A percentile compares a stretch with the other conserved stretches of the same genome.
These are phyloP conservation scores for Entoloma clypeatum DNA, from an alignment of 1,284 basidiomycete genomes.

Conservation along the genomic window DNA sequence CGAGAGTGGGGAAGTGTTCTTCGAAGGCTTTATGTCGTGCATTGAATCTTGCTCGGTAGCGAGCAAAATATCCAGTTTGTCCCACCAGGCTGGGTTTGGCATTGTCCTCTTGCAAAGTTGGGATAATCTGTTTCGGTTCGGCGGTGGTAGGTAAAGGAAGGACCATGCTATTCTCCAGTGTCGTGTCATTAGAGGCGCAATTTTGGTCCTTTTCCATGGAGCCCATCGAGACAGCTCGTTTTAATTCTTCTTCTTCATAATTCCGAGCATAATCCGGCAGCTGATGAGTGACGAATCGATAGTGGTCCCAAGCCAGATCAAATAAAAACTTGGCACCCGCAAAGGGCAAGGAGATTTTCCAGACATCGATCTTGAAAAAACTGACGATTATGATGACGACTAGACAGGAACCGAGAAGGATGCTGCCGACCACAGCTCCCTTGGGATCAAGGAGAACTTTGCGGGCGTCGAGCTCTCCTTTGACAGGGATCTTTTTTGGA, in stretches of 20 bases:
- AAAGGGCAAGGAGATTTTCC: conserved; percentile 85
- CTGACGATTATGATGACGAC: conserved; percentile 52
- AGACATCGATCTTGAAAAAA: conserved; percentile 66
- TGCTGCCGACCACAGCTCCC: conserved; percentile 49
- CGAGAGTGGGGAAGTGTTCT: conserved; percentile 70
- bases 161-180: too few relatives aligned
- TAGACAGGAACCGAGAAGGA: conserved; percentile 47
- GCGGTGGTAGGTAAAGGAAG: conserved; percentile 6
- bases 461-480: conserved; percentile 38
- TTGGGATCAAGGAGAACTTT: conserved; percentile 48
- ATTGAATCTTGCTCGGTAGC: conserved; percentile 21
- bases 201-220: conserved; percentile 16
- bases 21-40: conserved; percentile 26
- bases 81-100: not conserved
- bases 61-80: conserved; percentile 7
- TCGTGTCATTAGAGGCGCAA: conserved; percentile 19
- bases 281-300: conserved; percentile 35
- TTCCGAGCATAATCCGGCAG: too few relatives aligned
- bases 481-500: conserved; percentile 41
- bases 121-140: not conserved
- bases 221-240: conserved; percentile 26
- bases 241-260: too few relatives aligned
- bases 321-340: conserved; percentile 71
- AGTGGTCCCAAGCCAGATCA: conserved; percentile 63
- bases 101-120: not conserved